Conservation (phyloP, 129 eudicot species). For the Artemisia tridentata region DNA sequence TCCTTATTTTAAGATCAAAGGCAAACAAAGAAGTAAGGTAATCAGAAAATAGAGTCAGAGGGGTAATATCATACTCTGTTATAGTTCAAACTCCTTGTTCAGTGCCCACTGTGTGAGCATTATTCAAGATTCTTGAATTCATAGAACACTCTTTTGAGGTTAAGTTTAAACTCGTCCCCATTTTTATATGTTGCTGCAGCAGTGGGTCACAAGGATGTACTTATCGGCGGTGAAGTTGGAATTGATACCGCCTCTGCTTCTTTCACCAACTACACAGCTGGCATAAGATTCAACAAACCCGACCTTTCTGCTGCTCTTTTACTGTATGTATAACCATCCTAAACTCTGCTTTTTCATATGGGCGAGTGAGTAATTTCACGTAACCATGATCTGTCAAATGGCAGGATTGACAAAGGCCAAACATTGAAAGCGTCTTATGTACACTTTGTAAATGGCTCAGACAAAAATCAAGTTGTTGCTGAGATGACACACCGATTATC, state of each 20-base stretch:
- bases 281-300: slow-evolving; percentile 63
- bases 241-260: slow-evolving; percentile 80
- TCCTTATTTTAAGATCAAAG: too few species aligned
- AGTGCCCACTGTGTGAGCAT: neutral
- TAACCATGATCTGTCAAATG: slow-evolving; percentile 1
- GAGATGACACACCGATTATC: slow-evolving; percentile 75
- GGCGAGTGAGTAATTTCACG: too few species aligned
- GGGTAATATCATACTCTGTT: too few species aligned
- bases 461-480: slow-evolving; percentile 66
- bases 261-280: slow-evolving; percentile 84
- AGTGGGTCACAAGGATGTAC: slow-evolving; percentile 57
- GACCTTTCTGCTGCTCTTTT: slow-evolving; percentile 77
- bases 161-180: slow-evolving; percentile 62
- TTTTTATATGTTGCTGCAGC: slow-evolving; percentile 69
- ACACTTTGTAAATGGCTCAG: slow-evolving; percentile 56
- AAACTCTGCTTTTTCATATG: neutral
- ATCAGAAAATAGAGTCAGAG: too few species aligned
- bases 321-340: slow-evolving; percentile 48
- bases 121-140: neutral
- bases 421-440: slow-evolving; percentile 77
- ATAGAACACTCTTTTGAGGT: neutral
- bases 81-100: neutral
- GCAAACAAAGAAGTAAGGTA: too few species aligned
- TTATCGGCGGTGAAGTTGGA: slow-evolving; percentile 75
- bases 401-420: slow-evolving; percentile 86